phyloP scores from a whole-genome alignment of 2,329 filamentous ascomycete genomes.

The Huntiella moniliformis region DNA sequence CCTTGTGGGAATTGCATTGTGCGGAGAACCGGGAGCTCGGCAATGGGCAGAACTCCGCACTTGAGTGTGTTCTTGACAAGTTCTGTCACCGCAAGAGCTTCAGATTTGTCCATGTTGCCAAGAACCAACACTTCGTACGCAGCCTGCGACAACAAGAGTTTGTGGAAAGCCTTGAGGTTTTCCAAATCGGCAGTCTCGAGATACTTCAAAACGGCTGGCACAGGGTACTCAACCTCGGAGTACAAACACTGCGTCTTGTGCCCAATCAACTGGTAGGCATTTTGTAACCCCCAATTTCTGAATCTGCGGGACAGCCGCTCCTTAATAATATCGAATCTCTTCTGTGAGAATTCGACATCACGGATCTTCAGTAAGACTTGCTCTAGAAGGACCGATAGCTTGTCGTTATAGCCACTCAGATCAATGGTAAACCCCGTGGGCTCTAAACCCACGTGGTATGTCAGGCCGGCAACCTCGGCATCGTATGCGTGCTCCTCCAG shows the following conservation, averaged over 20 bases:
- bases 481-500: constrained; percentile 90
- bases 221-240: constrained; percentile 56
- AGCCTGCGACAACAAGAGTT: constrained; percentile 62
- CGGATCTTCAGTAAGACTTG: constrained; percentile 73
- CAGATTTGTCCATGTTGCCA: constrained; percentile 87
- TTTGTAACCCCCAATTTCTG: constrained; percentile 72
- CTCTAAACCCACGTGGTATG: constrained; percentile 61
- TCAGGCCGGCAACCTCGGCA: constrained; percentile 75
- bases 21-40: constrained; percentile 63
- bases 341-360: constrained; percentile 66
- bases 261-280: constrained; percentile 75
- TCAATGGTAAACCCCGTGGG: constrained; percentile 57
- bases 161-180: constrained; percentile 59
- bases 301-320: constrained; percentile 61
- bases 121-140: constrained; percentile 79
- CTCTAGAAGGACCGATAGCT: constrained; percentile 74
- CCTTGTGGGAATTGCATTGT: constrained; percentile 62
- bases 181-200: constrained; percentile 55
- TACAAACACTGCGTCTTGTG: constrained; percentile 69
- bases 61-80: constrained; percentile 63
- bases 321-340: constrained; percentile 80
- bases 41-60: constrained; percentile 51
- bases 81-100: constrained; percentile 69
- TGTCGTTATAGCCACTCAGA: constrained; percentile 88
- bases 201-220: constrained; percentile 63